Evolutionary conservation across 176 grass and related monocot species (phyloP), one percentile per base, ranked within the genome.

Genomic region (Musa itinerans): DNA sequence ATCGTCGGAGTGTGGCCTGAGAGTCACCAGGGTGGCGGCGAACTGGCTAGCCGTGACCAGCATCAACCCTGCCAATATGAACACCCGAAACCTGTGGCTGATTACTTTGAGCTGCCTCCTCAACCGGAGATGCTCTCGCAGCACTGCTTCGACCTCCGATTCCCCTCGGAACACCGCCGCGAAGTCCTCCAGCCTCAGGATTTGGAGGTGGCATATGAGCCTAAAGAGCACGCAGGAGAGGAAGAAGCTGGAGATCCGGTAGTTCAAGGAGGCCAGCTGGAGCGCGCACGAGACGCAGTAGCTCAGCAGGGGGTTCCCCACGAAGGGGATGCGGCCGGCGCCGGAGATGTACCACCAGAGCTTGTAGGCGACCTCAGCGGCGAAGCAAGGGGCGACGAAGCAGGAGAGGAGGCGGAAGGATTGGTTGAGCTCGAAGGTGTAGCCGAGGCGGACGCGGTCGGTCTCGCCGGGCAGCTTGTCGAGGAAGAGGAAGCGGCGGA

Each of bases 41-140:
- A 97, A 90, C 82, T 97, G 90, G 82, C 93, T 97, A 54, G 90
- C 93, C 49, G 93, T 97, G 62, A 68, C 86, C 74, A 93, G 83
- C 71, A 93, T 74, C 52, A 90, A 74, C 16, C 69, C 69, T 1
- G 11, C 0, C 50, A 72, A 22, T 54, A 61, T 97, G 90, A 97
- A 97, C 68, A 62, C 80, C 11, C 93, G 84, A 78, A 93, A 97
- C 0, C 90, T 79, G 73, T 97, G 93, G 88, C 93, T 97, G 57
- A 93, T 86, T 43, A 93, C 50, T 81, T 90, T 90, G 79, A 97
- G 90, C 86, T 97, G 94, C 90, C 76, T 82, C 67, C 94, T 83
- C 61, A 93, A 89, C 58, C 92, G 88, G 83, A 98, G 82, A 75
- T 98, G 90, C 83, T 91, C 90, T 58, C 71, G 49, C 21, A 98